phyloP scores from a whole-genome alignment of 805 yeast genomes.

The Candida chauliodis region DNA sequence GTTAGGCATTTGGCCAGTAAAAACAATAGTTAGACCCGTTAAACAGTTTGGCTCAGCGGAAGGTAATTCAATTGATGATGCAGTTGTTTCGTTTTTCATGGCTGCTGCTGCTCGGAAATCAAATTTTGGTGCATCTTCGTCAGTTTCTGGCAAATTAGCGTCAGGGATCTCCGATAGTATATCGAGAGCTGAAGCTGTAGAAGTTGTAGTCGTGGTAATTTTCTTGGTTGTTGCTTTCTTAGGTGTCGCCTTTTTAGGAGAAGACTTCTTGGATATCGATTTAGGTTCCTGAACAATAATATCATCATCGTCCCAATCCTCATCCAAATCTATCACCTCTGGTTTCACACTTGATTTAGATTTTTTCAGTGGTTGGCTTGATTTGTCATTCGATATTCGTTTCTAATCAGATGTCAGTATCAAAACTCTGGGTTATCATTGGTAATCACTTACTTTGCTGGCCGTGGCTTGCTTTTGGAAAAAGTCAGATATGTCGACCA shows the following conservation, averaged over 20 bases:
- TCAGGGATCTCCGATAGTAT: conserved; percentile 67
- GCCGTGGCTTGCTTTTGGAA: conserved; percentile 3
- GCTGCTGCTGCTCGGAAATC: conserved; percentile 47
- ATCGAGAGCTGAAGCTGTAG: conserved; percentile 44
- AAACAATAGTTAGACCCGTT: conserved; percentile 84
- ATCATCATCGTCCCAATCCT: conserved; percentile 26
- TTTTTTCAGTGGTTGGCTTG: conserved; percentile 11
- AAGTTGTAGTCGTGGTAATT: conserved; percentile 7
- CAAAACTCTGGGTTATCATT: neutral
- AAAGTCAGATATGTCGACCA: conserved; percentile 10
- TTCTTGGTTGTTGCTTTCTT: conserved; percentile 6
- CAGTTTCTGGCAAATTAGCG: conserved; percentile 56
- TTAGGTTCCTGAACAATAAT: conserved; percentile 22
- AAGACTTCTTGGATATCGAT: conserved; percentile 5
- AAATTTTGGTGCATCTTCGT: conserved; percentile 50
- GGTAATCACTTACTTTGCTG: neutral
- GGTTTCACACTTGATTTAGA: conserved; percentile 5
- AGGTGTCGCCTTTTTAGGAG: conserved; percentile 5
- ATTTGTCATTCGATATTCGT: conserved; percentile 9
- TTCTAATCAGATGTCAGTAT: conserved; percentile 9
- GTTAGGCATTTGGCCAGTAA: conserved; percentile 84
- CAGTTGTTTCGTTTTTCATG: conserved; percentile 17
- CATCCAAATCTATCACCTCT: conserved; percentile 18
- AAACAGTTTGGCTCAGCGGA: conserved; percentile 84
- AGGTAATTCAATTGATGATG: conserved; percentile 54